phyloP scores from a whole-genome alignment of 352 stramenopile species.

The Phytopythium helicoides region DNA sequence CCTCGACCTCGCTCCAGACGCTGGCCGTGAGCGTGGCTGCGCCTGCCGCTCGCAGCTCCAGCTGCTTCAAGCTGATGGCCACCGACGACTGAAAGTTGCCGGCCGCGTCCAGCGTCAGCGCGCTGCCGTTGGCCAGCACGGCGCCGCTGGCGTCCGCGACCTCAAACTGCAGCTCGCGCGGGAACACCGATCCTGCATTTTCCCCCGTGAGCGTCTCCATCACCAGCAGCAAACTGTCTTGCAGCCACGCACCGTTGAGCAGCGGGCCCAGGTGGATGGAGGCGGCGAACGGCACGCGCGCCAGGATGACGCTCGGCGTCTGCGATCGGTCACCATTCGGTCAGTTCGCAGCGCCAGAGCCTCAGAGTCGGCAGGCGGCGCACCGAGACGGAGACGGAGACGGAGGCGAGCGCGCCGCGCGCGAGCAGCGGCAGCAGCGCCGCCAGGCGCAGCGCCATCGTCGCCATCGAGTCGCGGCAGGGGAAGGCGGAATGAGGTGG shows the following conservation, averaged over 20 bases:
- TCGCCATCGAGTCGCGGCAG: no score
- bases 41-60: conserved; percentile 44
- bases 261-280: conserved; percentile 65
- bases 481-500: no score
- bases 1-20: conserved; percentile 23
- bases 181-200: conserved; percentile 75
- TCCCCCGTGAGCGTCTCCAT: not conserved
- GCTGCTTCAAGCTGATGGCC: conserved; percentile 33
- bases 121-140: conserved; percentile 55
- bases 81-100: conserved; percentile 63
- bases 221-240: no score
- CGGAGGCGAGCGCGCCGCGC: not conserved
- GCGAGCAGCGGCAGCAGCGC: not conserved
- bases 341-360: no score
- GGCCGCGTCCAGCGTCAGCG: conserved; percentile 60
- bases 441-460: not conserved
- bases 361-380: not conserved
- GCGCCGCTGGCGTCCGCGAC: conserved; percentile 48
- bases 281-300: conserved; percentile 63
- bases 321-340: conserved; percentile 6
- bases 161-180: conserved; percentile 46
- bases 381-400: conserved; percentile 1
- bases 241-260: conserved; percentile 80
- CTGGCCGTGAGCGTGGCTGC: conserved; percentile 55
- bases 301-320: conserved; percentile 69